Percentiles rank a stretch among this genome's conserved stretches.
phyloP scores from a whole-genome alignment of 2,329 filamentous ascomycete species.

The Fusarium zealandicum region DNA sequence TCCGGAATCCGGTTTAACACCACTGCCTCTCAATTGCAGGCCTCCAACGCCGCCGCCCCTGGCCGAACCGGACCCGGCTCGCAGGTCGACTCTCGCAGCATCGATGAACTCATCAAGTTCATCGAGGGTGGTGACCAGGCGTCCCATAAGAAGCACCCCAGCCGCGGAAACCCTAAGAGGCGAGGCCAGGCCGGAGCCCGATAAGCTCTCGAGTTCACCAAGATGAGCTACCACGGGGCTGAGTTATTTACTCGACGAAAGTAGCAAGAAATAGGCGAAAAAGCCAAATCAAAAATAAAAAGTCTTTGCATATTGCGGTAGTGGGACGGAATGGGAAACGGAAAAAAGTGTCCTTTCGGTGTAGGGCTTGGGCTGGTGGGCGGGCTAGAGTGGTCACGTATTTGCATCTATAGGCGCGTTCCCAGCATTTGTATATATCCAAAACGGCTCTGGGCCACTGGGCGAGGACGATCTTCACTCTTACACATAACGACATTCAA shows the following conservation, averaged over 20 bases:
- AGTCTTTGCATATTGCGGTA: constrained; percentile 28
- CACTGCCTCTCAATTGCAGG: constrained; percentile 38
- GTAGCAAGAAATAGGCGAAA: constrained; percentile 10
- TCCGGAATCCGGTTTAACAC: constrained; percentile 71
- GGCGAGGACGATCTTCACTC: constrained; percentile 42
- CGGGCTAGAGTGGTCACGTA: constrained; percentile 24
- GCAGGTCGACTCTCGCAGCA: constrained; percentile 77
- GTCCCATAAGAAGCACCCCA: constrained; percentile 64
- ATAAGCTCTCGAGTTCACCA: constrained; percentile 25
- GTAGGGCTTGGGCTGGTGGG: constrained; percentile 28
- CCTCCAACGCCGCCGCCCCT: constrained; percentile 44
- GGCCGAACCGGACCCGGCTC: constrained; percentile 42
- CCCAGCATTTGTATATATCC: constrained; percentile 34
- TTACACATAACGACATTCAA: constrained; percentile 27
- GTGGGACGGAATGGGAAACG: constrained; percentile 17
- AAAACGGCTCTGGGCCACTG: constrained; percentile 25
- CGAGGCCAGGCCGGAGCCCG: constrained; percentile 48
- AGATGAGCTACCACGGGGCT: constrained; percentile 19
- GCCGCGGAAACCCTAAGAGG: constrained; percentile 63
- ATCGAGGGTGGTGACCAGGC: constrained; percentile 79
- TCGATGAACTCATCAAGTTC: constrained; percentile 92
- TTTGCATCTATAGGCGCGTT: constrained; percentile 40
- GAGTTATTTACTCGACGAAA: constrained; percentile 19
- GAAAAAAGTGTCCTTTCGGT: constrained; percentile 8
- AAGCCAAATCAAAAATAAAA: constrained; percentile 16